Percentiles rank a stretch among this genome's conserved stretches.
These are phyloP conservation scores for Linderina pennispora DNA, from an alignment of 192 early-diverging fungal genomes.

Conservation along the genomic window DNA sequence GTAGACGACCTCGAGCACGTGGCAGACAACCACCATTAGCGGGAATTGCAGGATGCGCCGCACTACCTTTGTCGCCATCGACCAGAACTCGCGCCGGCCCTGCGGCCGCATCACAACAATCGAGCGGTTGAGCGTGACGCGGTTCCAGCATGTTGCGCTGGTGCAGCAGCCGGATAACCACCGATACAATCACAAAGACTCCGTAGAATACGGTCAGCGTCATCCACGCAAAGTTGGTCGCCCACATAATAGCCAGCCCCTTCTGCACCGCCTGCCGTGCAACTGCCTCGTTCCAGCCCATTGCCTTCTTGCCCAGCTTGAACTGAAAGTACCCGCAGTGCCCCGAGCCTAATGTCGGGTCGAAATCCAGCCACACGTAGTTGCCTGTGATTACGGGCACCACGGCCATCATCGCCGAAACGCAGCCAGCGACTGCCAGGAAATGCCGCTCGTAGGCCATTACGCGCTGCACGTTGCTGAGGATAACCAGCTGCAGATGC, in stretches of 20 bases:
- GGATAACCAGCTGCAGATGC: constrained; percentile 34
- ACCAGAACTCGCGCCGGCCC: constrained; percentile 25
- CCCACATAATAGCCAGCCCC: constrained; percentile 38
- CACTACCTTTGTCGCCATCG: constrained; percentile 21
- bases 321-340: constrained; percentile 33
- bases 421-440: constrained; percentile 7
- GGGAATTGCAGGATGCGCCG: constrained; percentile 45
- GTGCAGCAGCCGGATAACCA: constrained; percentile 32
- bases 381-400: constrained; percentile 29
- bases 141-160: constrained; percentile 14
- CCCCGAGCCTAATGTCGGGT: constrained; percentile 28
- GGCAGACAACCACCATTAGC: constrained; percentile 37
- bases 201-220: constrained; percentile 41
- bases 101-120: constrained; percentile 14
- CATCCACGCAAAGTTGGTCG: constrained; percentile 40
- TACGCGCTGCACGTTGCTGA: constrained; percentile 21
- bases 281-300: constrained; percentile 17
- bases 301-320: not conserved
- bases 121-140: constrained; percentile 8
- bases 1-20: constrained; percentile 37
- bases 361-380: constrained; percentile 33
- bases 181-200: constrained; percentile 28
- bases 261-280: constrained; percentile 25
- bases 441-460: constrained; percentile 35
- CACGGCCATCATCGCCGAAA: constrained; percentile 21